A percentile compares a stretch with the other conserved stretches of the same genome.
Evolutionary conservation across 352 stramenopile species (phyloP).

Genomic region (Pythium sukuiense): DNA sequence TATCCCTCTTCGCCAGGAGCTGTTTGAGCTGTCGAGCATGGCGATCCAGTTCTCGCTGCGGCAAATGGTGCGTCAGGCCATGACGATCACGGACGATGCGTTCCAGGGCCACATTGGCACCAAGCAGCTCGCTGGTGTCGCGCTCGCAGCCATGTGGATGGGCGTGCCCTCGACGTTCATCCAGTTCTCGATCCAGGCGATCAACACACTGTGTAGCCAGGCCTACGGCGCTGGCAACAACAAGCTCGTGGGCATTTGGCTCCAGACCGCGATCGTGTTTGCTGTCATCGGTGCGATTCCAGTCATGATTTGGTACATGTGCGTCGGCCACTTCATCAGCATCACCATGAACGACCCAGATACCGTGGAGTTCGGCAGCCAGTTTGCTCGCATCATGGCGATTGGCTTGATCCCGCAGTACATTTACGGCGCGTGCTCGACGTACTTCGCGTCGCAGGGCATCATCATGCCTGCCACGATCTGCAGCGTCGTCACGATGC

Average conservation of each 20-base stretch:
- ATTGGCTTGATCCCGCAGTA: constrained; percentile 42
- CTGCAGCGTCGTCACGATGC: constrained; percentile 39
- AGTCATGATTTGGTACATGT: constrained; percentile 51
- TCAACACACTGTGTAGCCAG: constrained; percentile 53
- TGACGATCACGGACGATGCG: constrained; percentile 46
- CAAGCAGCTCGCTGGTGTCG: constrained; percentile 45
- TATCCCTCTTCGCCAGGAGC: constrained; percentile 37
- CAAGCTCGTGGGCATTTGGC: constrained; percentile 50
- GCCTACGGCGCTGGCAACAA: constrained; percentile 56
- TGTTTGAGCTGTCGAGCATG: constrained; percentile 43
- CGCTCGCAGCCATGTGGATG: constrained; percentile 48
- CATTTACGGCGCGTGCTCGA: constrained; percentile 42
- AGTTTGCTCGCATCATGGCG: constrained; percentile 42
- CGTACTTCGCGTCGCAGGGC: constrained; percentile 42
- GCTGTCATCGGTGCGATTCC: constrained; percentile 36
- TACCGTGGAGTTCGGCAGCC: constrained; percentile 37
- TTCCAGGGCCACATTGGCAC: constrained; percentile 50
- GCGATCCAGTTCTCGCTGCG: constrained; percentile 43
- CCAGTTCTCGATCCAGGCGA: constrained; percentile 48
- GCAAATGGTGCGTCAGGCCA: constrained; percentile 46
- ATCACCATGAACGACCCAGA: constrained; percentile 47
- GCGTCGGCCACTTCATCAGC: constrained; percentile 40
- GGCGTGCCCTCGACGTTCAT: constrained; percentile 48
- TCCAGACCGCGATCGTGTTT: constrained; percentile 46
- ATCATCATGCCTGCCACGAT: constrained; percentile 49